Conservation (phyloP, 2,329 filamentous ascomycete species). For the Aureobasidium leucospermi region DNA sequence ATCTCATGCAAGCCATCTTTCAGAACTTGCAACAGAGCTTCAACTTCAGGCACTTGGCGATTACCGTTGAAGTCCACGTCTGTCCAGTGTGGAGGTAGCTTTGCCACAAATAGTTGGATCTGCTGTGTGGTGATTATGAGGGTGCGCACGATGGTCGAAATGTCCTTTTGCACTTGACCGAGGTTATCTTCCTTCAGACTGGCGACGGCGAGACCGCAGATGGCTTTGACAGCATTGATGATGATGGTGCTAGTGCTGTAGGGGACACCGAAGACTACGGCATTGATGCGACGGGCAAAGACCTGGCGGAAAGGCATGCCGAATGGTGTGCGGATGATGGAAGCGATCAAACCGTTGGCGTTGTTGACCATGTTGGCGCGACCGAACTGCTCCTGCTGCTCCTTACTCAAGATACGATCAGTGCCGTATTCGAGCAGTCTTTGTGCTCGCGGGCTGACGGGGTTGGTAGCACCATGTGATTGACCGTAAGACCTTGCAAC, state of each 20-base stretch:
- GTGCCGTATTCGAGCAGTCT: conserved; percentile 23
- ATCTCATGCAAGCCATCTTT: conserved; percentile 59
- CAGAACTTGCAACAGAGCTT: conserved; percentile 59
- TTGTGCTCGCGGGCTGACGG: conserved; percentile 30
- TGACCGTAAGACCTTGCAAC: conserved; percentile 44
- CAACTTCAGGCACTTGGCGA: conserved; percentile 54
- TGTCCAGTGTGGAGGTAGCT: conserved; percentile 66
- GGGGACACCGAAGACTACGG: conserved; percentile 65
- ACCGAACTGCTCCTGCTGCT: conserved; percentile 48
- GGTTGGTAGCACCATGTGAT: conserved; percentile 31
- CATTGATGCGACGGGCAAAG: conserved; percentile 57
- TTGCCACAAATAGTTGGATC: conserved; percentile 59
- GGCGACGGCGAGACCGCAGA: conserved; percentile 57
- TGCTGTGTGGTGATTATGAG: conserved; percentile 62
- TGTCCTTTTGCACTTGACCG: conserved; percentile 77
- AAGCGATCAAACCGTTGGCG: conserved; percentile 35
- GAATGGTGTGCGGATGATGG: conserved; percentile 44
- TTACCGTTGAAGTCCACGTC: conserved; percentile 54
- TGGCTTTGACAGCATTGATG: conserved; percentile 60
- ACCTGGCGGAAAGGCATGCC: conserved; percentile 65
- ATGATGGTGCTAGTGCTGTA: conserved; percentile 63
- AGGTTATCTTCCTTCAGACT: conserved; percentile 75
- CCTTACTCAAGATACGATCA: conserved; percentile 27
- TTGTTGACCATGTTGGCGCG: conserved; percentile 43
- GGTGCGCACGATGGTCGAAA: conserved; percentile 65